A percentile compares a stretch with the other conserved stretches of the same genome.
These are phyloP conservation scores for Arbutus unedo DNA, from an alignment of 148 eudicot genomes.

Conservation along the genomic window DNA sequence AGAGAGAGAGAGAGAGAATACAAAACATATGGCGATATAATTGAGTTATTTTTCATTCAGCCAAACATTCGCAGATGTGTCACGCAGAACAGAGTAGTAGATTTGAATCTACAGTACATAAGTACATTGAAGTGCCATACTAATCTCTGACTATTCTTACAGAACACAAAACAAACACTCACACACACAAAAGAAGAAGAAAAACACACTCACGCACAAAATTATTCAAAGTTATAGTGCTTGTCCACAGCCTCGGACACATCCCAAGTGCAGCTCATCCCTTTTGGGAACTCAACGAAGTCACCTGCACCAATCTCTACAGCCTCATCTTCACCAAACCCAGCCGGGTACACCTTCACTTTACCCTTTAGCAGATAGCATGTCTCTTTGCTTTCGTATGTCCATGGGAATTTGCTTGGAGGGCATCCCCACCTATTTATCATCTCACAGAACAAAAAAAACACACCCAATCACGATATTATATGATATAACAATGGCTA, in stretches of 20 bases:
- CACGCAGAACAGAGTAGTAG: no score
- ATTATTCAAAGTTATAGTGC: slow-evolving; percentile 76
- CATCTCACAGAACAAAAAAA: neutral
- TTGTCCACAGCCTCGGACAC: slow-evolving; percentile 87
- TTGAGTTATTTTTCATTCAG: no score
- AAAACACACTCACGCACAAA: no score
- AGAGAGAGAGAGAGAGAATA: no score
- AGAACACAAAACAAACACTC: no score
- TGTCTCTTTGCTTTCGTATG: slow-evolving; percentile 78
- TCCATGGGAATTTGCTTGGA: slow-evolving; percentile 98
- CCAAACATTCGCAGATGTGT: no score
- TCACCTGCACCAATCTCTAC: slow-evolving; percentile 94
- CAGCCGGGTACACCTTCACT: slow-evolving; percentile 93
- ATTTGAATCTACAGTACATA: no score
- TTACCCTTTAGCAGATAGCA: slow-evolving; percentile 85
- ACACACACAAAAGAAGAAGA: neutral
- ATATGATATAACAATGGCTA: neutral
- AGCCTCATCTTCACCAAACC: slow-evolving; percentile 59
- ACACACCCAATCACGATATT: neutral
- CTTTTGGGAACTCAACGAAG: slow-evolving; percentile 84
- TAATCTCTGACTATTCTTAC: no score
- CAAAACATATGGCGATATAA: no score
- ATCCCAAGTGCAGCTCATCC: slow-evolving; percentile 99
- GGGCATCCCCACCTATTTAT: slow-evolving; percentile 86
- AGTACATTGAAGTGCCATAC: no score